These are phyloP conservation scores for Brassica nigra DNA, from an alignment of 345 rosid genomes.

Conservation along the genomic window DNA sequence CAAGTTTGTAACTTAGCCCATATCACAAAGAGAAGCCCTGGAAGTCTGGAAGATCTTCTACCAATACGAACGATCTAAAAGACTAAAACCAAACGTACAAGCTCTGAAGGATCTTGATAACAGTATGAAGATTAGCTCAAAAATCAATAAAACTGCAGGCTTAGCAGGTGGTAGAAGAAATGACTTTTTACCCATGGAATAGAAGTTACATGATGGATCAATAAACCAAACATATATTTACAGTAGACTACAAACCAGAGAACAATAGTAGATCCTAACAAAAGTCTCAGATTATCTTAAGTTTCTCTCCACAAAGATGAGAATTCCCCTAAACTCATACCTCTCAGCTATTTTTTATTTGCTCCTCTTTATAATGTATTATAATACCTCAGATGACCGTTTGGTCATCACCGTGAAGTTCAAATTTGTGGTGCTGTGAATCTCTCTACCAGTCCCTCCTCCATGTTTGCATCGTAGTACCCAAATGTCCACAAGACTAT, in stretches of 20 bases:
- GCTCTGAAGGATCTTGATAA: neutral
- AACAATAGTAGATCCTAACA: constrained; percentile 12
- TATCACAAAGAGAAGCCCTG: neutral
- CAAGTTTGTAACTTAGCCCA: neutral
- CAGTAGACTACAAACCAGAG: constrained; percentile 26
- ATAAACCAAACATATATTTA: constrained; percentile 23
- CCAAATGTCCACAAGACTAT: constrained; percentile 6
- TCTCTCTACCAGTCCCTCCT: constrained; percentile 19
- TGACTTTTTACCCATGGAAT: neutral
- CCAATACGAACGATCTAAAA: neutral
- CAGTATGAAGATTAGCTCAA: neutral
- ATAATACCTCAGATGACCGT: constrained; percentile 15
- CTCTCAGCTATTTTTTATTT: constrained; percentile 19
- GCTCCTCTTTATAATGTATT: constrained; percentile 11
- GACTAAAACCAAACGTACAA: neutral
- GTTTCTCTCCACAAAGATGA: constrained; percentile 33
- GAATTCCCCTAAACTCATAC: constrained; percentile 19
- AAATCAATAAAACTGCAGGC: neutral
- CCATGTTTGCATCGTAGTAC: constrained; percentile 17
- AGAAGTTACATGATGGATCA: constrained; percentile 17
- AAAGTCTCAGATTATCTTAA: constrained; percentile 17
- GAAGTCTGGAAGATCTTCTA: neutral
- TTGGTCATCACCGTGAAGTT: constrained; percentile 9
- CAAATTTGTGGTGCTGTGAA: constrained; percentile 11
- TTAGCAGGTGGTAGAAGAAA: neutral